Base-by-base conservation (phyloP, 1,284 basidiomycete genomes). In the Sanghuangporus weigelae region DNA sequence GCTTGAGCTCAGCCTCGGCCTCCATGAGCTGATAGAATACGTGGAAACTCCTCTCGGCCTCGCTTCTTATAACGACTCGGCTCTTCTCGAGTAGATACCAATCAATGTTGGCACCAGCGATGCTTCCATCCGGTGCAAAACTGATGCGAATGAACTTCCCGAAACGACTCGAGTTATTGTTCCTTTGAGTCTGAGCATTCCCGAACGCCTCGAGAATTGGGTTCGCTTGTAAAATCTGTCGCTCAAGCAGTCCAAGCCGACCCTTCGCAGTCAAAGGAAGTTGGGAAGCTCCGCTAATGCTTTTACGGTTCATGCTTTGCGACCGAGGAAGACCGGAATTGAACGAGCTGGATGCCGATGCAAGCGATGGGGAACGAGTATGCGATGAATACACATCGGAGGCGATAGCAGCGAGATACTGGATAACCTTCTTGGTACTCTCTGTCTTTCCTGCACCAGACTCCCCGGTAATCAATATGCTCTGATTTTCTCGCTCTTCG, bases 21-120 rank as follows among this genome's bases (percentile, higher is more conserved):
- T 87, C 89, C 73, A 91, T 75, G 31, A 94, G 75, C 76, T 98
- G 95, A 75, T 99, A 99, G 75, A 99, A 99, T 2, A 98, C 92
- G 73, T 99, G 97, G 74, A 99, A 99, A 73, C 85, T 92, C 57
- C 97, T 83, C 75, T 99, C 97, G 0, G 92, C 92, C 65, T 89
- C 86, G 67, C 87, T 92, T 55, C 96, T 81, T n/a, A 87, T 84
- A 2, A 95, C 93, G 1, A 99, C 96, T 70, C 97, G 79, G 73
- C 95, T 96, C 82, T 99, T 99, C 80, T 99, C 97, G 55, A 99
- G 79, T 48, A 99, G 81, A 74, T 99, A 99, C 97, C 97, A 99
- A 74, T 99, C 96, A 67, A 99, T 96, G 72, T 96, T 98, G 46
- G 97, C 97, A 1, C 97, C 97, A 0, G 95, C 93, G 63, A 99